These are phyloP conservation scores for Yarrowia sp. DNA, from an alignment of 805 yeast species.

Conservation along the genomic window DNA sequence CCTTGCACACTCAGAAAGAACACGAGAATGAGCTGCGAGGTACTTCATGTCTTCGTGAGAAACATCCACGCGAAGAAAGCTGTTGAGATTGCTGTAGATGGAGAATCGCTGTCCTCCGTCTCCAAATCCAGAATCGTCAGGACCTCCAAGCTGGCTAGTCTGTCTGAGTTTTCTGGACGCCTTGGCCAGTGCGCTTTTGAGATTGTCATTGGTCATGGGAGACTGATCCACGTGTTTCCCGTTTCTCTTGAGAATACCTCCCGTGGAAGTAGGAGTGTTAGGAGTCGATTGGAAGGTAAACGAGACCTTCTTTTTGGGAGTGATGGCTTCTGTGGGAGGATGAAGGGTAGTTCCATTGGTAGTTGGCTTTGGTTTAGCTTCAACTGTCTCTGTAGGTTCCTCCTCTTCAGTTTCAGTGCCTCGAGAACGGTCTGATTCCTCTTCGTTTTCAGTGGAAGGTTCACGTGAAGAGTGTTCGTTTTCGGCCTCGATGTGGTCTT, in stretches of 20 bases:
- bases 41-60: not conserved
- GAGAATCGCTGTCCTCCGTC: slow-evolving; percentile 31
- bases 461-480: not conserved
- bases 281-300: slow-evolving; percentile 20
- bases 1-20: slow-evolving; percentile 13
- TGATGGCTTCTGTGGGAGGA: not conserved
- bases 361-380: not conserved
- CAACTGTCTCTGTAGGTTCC: not conserved
- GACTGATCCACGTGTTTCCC: not conserved
- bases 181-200: not conserved
- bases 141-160: slow-evolving; percentile 15
- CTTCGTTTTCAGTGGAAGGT: slow-evolving; percentile 1
- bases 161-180: slow-evolving; percentile 2
- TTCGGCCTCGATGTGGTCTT: no score
- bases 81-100: slow-evolving; percentile 25
- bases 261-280: slow-evolving; percentile 26
- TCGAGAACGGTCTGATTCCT: slow-evolving; percentile 19
- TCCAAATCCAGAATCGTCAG: slow-evolving; percentile 31
- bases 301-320: slow-evolving; percentile 23
- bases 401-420: slow-evolving; percentile 21
- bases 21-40: not conserved
- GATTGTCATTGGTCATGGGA: not conserved
- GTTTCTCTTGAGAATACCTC: slow-evolving; percentile 26
- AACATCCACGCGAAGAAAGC: not conserved
- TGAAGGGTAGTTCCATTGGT: not conserved